Base-by-base conservation (phyloP, 2,329 filamentous ascomycete genomes). In the Arthrobotrys sinensis region DNA sequence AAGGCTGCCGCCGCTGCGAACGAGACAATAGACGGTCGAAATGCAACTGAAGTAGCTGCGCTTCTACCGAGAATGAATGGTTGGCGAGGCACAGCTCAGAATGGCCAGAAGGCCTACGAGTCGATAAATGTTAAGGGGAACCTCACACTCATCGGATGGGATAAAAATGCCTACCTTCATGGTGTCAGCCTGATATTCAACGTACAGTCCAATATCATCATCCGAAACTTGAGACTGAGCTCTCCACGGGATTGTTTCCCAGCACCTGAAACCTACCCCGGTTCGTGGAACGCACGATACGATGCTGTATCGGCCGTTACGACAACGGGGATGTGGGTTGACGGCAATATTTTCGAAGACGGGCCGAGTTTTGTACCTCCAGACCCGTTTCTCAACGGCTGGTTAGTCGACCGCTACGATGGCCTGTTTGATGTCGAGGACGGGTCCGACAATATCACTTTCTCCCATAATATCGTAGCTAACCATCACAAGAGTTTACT, bases 401-500 rank as follows among this genome's bases (percentile, higher is more conserved):
- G 77, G 80, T 21, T 79, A 8, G 67, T 80, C 1, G 77, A 78
- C 36, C 64, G 67, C 4, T 79, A 72, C 28, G 79, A 80, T 24
- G 79, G 79, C 1, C 52, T 80, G 12, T 78, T 80, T 21, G 79
- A 80, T 24, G 72, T 77, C 7, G 79, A 80, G 16, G 79, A 80
- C 52, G 79, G 79, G 10, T 80, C 79, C 0, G 79, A 80, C 34
- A 80, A 79, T 53, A 79, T 80, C 50, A 80, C 79, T 24, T 80
- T 80, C 57, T 80, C 79, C 14, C 79, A 80, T 36, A 80, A 80
- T 28, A 75, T 80, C 12, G 67, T 80, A 6, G 64, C 69, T 4
- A 80, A 80, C 48, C 79, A 80, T 50, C 76, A 80, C 48, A 80
- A 80, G 40, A 79, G 73, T 12, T 57, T 80, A 36, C 76, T 80